These are phyloP conservation scores for Panaeolus cyanescens DNA, from an alignment of 768 basidiomycete species.

Conservation along the genomic window DNA sequence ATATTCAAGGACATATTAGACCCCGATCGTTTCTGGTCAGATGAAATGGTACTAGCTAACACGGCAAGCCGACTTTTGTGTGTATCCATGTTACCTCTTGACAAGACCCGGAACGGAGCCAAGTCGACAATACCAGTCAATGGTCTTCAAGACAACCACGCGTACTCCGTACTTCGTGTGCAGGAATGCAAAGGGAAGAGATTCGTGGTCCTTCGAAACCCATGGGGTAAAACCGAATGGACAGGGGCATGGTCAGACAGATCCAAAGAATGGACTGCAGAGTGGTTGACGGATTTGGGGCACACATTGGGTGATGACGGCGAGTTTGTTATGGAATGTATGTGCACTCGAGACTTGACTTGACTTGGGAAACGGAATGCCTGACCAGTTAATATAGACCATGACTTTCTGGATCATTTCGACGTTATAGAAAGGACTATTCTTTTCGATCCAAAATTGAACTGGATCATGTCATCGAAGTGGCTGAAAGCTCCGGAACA, in stretches of 20 bases:
- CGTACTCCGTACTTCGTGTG: slow-evolving; percentile 43
- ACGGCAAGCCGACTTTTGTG: slow-evolving; percentile 43
- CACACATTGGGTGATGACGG: slow-evolving; percentile 44
- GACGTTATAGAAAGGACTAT: slow-evolving; percentile 36
- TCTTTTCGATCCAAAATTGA: slow-evolving; percentile 35
- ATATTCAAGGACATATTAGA: slow-evolving; percentile 53
- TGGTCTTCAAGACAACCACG: slow-evolving; percentile 36
- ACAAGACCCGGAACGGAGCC: slow-evolving; percentile 21
- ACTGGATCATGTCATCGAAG: slow-evolving; percentile 43
- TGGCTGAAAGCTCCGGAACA: slow-evolving; percentile 40
- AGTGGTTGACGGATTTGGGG: slow-evolving; percentile 40
- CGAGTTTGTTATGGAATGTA: slow-evolving; percentile 48
- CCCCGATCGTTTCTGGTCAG: slow-evolving; percentile 47
- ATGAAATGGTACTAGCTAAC: slow-evolving; percentile 48
- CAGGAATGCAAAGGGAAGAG: slow-evolving; percentile 43
- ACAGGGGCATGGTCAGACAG: slow-evolving; percentile 47
- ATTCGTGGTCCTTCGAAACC: slow-evolving; percentile 48
- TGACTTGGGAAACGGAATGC: neutral
- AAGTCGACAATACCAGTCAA: slow-evolving; percentile 15
- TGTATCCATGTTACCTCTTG: slow-evolving; percentile 36
- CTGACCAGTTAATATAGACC: slow-evolving; percentile 20
- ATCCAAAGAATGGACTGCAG: slow-evolving; percentile 42
- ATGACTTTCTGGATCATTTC: slow-evolving; percentile 41
- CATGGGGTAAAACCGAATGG: slow-evolving; percentile 46
- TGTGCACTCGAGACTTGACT: slow-evolving; percentile 5